These are phyloP conservation scores for Comarum palustre DNA, from an alignment of 306 rosid species.

Conservation along the genomic window DNA sequence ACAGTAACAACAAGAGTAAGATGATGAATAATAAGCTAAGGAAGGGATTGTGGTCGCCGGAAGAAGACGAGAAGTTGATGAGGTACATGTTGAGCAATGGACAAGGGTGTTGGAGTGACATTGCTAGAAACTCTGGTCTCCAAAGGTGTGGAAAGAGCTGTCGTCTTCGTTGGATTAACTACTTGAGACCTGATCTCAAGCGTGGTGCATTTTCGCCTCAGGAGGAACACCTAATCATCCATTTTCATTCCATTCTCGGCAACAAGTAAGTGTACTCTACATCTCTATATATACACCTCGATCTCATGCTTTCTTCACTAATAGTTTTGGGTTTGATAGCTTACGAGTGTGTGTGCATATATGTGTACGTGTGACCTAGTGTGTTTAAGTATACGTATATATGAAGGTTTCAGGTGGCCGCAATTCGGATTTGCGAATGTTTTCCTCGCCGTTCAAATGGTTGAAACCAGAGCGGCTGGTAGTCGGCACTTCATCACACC, in stretches of 20 bases:
- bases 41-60: slow-evolving; percentile 94
- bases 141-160: slow-evolving; percentile 91
- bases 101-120: slow-evolving; percentile 95
- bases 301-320: neutral
- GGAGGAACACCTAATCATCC: slow-evolving; percentile 74
- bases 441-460: neutral
- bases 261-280: slow-evolving; percentile 48
- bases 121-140: slow-evolving; percentile 83
- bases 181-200: slow-evolving; percentile 88
- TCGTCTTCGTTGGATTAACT: slow-evolving; percentile 97
- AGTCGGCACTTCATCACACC: neutral
- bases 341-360: too few relatives aligned
- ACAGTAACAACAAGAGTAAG: slow-evolving; percentile 12
- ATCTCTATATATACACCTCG: neutral
- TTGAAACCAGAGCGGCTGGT: neutral
- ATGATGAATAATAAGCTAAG: slow-evolving; percentile 34
- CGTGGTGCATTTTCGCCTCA: slow-evolving; percentile 85
- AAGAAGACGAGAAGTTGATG: slow-evolving; percentile 85
- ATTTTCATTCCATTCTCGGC: slow-evolving; percentile 85
- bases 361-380: too few relatives aligned
- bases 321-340: too few relatives aligned
- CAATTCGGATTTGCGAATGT: neutral
- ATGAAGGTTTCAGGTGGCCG: neutral
- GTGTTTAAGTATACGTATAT: too few relatives aligned
- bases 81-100: slow-evolving; percentile 87